Evolutionary conservation across 2,329 filamentous ascomycete species (phyloP), one percentile per base, ranked within the genome.

Genomic region (Botryosphaeria dothidea): DNA sequence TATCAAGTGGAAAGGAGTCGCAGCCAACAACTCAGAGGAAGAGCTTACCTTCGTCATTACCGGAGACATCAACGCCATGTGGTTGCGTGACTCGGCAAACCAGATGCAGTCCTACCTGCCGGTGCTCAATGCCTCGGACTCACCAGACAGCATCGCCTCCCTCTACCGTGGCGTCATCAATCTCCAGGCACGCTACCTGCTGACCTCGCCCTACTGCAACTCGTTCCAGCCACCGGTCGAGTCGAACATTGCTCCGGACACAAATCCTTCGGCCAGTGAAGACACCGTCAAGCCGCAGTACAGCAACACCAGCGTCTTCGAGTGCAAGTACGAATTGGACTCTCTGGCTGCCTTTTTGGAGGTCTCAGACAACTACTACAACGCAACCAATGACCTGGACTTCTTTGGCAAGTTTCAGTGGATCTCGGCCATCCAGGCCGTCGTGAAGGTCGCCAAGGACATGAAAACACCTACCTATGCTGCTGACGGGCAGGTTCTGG

Each of bases 121-220:
- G 1, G 77, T 91, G 11, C 78, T 92, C 19, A 82, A 81, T 64
- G 80, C 84, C 3, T 85, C 84, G 41, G 77, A 77, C 5, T 81
- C 82, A 3, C 76, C 79, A 4, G 80, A 88, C 71, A 89, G 88
- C 0, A 81, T 92, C 21, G 88, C 89, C 36, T 86, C 85, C 23
- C 79, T 92, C 0, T 91, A 88, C 77, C 84, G 89, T 15, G 90
- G 90, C 0, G 84, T 90, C 2, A 90, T 92, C 74, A 92, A 92
- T 72, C 81, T 90, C 5, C 90, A 92, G 73, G 82, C 88, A 23
- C 82, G 89, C 49, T 92, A 91, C 74, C 83, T 92, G 60, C 81
- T 86, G 62, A 83, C 84, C 34, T 86, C 85, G 17, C 82, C 83
- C 5, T 84, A 83, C 69, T 84, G 82, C 74, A 84, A 85, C 70